phyloP scores from a whole-genome alignment of 495 filamentous ascomycete species.

The Talaromyces ruber region DNA sequence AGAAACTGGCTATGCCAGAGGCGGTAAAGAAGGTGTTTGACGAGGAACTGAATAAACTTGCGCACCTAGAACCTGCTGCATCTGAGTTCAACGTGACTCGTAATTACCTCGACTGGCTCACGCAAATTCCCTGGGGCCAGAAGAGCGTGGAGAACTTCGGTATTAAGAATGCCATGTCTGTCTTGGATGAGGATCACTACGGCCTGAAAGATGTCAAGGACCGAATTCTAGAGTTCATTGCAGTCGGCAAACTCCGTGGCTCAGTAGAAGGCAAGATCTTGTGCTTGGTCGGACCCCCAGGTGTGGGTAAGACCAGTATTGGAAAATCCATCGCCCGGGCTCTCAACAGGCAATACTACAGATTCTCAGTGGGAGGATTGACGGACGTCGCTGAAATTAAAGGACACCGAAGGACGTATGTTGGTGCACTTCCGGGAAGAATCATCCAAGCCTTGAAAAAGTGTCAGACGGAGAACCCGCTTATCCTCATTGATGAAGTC shows the following conservation, averaged over 20 bases:
- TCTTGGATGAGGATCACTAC: slow-evolving; percentile 95
- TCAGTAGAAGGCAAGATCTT: slow-evolving; percentile 98
- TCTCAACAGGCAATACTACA: slow-evolving; percentile 90
- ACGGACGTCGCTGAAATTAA: slow-evolving; percentile 99
- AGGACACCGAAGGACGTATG: slow-evolving; percentile 93
- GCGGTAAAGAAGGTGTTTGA: slow-evolving; percentile 95
- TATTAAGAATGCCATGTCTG: slow-evolving; percentile 79
- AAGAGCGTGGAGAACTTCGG: slow-evolving; percentile 94
- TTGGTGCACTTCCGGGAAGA: slow-evolving; percentile 89
- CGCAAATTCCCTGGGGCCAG: slow-evolving; percentile 96
- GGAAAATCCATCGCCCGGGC: slow-evolving; percentile 96
- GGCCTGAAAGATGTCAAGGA: slow-evolving; percentile 98
- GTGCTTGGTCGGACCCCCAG: slow-evolving; percentile 93
- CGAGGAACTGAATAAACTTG: slow-evolving; percentile 94
- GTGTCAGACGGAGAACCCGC: slow-evolving; percentile 95
- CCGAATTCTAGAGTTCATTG: slow-evolving; percentile 97
- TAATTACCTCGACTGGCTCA: slow-evolving; percentile 98
- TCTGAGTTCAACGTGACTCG: slow-evolving; percentile 99
- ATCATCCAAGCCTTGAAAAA: slow-evolving; percentile 99
- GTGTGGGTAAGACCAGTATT: slow-evolving; percentile 97
- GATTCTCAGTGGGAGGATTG: slow-evolving; percentile 94
- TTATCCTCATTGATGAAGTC: slow-evolving; percentile 94
- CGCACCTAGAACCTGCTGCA: slow-evolving; percentile 86
- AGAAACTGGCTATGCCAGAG: slow-evolving; percentile 93
- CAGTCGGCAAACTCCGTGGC: slow-evolving; percentile 92